Evolutionary conservation across 352 stramenopile species (phyloP), one percentile per base, ranked within the genome.

Genomic region (Globisporangium heterothallicum): DNA sequence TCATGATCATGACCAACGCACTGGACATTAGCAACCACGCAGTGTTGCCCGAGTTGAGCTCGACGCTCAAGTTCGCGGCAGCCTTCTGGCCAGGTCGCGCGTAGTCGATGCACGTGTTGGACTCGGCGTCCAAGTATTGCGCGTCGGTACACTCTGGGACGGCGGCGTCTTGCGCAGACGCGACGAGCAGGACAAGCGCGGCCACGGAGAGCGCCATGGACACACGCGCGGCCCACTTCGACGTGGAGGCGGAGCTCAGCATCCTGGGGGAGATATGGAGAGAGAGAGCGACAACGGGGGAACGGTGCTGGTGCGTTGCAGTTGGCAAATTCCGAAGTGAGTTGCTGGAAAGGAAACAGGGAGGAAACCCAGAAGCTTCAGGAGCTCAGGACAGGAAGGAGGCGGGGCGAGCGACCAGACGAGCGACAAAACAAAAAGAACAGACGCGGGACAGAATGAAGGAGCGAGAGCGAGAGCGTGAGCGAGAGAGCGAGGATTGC

Each of bases 1-100:
- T 82, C 78, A 88, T 87, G 57, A 88, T 73, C 70, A 87, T 78
- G 30, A 88, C 78, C 7, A 88, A 53, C 16, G 66, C 70, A 24
- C 59, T 75, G 27, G 73, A 42, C 9, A 59, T 46, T 9, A 86
- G 49, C 66, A 88, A 76, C 78, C 78, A 88, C 8, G 78, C 75
- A 4, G 72, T 86, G 56, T 86, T 81, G 47, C 78, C 78, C 13
- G 64, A 62, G 51, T 84, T 61, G 34, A 84, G 36, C 13, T 45
- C 46, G 26, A 49, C 50, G 45, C 64, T 67, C 44, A 66, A 59
- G 57, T 74, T 67, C 4, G 45, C 16, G 8, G 43, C 44, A 16
- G 66, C 66, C 52, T 82, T 82, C 22, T 60, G 44, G 19, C 59
- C 63, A 6, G 53, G 65, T 25, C 56, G 68, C 16, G 52, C 47